Evolutionary conservation across 176 grass and related monocot genomes (phyloP).

Genomic region (Carex kokanica): DNA sequence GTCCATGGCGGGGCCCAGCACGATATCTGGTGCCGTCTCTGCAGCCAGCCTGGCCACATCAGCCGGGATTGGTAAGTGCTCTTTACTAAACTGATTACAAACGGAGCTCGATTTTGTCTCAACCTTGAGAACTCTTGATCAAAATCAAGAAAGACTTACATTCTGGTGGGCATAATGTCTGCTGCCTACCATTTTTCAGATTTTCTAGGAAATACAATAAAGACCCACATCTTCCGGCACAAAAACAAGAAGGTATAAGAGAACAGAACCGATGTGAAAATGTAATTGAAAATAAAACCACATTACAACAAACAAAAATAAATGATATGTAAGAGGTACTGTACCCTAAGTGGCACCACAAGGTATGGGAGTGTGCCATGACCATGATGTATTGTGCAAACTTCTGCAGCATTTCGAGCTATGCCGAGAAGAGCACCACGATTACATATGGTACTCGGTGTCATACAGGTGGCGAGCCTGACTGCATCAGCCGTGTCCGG

Average conservation of each 20-base stretch:
- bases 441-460: background rate
- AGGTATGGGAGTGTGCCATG: background rate
- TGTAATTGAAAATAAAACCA: background rate
- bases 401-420: background rate
- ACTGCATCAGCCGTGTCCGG: background rate
- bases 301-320: background rate
- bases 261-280: background rate
- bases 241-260: background rate
- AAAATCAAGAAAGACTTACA: background rate
- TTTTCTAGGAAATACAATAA: conserved; percentile 11
- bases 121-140: background rate
- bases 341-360: background rate
- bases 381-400: conserved; percentile 4
- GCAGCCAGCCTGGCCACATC: conserved; percentile 66
- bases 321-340: background rate
- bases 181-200: background rate
- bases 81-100: conserved; percentile 1
- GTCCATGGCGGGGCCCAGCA: conserved; percentile 45
- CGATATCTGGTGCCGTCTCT: conserved; percentile 60
- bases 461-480: background rate
- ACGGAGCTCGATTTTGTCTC: background rate
- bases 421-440: background rate
- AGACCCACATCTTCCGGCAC: background rate
- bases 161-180: conserved; percentile 6
- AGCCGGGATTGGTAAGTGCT: conserved; percentile 44